A percentile compares a stretch with the other conserved stretches of the same genome.
Conservation (phyloP, 257 asterid species). For the Paraleonurus japonicus region DNA sequence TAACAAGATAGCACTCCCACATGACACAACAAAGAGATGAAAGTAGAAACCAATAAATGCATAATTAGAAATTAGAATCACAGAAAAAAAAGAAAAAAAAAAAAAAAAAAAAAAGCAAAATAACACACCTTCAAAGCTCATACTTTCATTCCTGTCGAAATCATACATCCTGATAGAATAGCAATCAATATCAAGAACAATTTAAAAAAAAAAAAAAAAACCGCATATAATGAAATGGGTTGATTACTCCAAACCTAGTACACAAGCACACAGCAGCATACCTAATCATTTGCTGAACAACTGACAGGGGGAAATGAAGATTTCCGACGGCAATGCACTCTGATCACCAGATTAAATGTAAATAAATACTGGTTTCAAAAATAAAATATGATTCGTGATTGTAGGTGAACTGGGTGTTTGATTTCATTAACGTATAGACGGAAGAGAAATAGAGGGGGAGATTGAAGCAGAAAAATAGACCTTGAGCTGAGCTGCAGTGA, state of each 20-base stretch:
- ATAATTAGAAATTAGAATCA: slow-evolving; percentile 1
- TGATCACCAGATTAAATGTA: slow-evolving; percentile 21
- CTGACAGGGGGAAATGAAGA: slow-evolving; percentile 58
- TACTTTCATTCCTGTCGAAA: slow-evolving; percentile 74
- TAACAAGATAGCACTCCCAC: not conserved
- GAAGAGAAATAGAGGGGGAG: not conserved
- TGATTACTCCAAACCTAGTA: slow-evolving; percentile 10
- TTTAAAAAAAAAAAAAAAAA: not conserved
- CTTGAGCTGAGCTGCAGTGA: slow-evolving; percentile 75
- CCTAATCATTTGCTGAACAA: slow-evolving; percentile 93
- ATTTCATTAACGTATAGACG: not conserved
- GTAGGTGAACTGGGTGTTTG: not conserved
- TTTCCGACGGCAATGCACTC: slow-evolving; percentile 71
- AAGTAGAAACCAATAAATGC: not conserved
- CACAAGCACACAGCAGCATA: slow-evolving; percentile 9
- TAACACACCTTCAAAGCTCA: slow-evolving; percentile 68
- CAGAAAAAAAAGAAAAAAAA: not conserved
- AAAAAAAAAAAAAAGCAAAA: not conserved
- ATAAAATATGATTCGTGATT: not conserved
- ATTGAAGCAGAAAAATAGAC: slow-evolving; percentile 27
- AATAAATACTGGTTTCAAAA: not conserved
- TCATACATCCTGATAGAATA: slow-evolving; percentile 67
- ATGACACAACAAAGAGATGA: not conserved
- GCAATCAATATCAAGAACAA: slow-evolving; percentile 20
- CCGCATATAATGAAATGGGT: not conserved